Evolutionary conservation across 2,329 filamentous ascomycete species (phyloP).

Genomic region (Pyrenophora graminea): DNA sequence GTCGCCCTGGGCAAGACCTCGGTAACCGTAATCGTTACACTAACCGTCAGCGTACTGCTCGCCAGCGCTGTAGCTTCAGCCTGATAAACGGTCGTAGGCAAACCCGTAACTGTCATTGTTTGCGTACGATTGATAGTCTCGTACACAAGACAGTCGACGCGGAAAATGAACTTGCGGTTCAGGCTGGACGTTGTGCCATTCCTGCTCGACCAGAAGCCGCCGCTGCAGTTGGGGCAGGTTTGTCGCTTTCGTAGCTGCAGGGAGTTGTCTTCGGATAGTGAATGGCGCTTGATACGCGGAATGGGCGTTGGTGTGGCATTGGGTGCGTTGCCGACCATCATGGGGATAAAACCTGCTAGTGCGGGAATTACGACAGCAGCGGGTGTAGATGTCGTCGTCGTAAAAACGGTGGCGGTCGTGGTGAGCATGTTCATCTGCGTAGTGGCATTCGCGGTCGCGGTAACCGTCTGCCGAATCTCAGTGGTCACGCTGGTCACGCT

Average conservation of each 20-base stretch:
- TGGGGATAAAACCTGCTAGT: constrained; percentile 21
- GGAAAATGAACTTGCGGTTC: constrained; percentile 16
- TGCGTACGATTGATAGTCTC: constrained; percentile 19
- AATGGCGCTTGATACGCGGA: constrained; percentile 26
- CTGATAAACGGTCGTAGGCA: constrained; percentile 15
- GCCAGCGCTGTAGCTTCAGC: constrained; percentile 19
- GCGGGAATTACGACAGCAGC: constrained; percentile 19
- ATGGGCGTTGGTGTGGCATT: constrained; percentile 7
- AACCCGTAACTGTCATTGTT: constrained; percentile 14
- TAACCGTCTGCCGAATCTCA: too few species aligned
- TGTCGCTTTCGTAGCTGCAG: too few species aligned
- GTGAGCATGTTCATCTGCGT: constrained; percentile 21
- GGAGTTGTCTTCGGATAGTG: background rate
- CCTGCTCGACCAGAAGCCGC: constrained; percentile 21
- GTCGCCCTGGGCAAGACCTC: constrained; percentile 18
- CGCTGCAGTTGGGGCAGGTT: constrained; percentile 11
- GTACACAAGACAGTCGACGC: constrained; percentile 20
- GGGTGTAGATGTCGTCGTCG: constrained; percentile 19
- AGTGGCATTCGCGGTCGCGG: constrained; percentile 18
- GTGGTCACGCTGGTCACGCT: constrained; percentile 16
- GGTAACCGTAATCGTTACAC: background rate
- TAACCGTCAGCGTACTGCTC: constrained; percentile 22
- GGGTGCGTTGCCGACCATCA: constrained; percentile 10
- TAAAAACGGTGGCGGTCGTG: constrained; percentile 10
- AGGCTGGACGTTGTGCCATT: constrained; percentile 18